These are phyloP conservation scores for Gamsiella multidivaricata DNA, from an alignment of 192 early-diverging fungal species.

Conservation along the genomic window DNA sequence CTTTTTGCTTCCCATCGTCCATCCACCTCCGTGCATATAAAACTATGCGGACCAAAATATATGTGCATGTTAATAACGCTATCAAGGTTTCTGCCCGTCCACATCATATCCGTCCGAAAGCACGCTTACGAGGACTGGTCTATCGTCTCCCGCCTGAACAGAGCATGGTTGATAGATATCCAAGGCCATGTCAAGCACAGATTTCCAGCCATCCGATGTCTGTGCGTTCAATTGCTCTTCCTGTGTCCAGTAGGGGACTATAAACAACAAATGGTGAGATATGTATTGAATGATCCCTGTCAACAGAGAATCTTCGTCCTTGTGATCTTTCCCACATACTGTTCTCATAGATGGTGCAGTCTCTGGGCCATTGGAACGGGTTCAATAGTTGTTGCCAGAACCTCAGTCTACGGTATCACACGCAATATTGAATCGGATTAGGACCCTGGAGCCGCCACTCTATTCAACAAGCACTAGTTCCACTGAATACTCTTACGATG, in stretches of 20 bases:
- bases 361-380: conserved; percentile 35
- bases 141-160: conserved; percentile 25
- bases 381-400: conserved; percentile 51
- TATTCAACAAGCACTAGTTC: not conserved
- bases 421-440: not conserved
- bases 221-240: conserved; percentile 16
- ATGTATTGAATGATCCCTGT: too few relatives aligned
- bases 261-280: too few relatives aligned
- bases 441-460: not conserved
- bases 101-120: too few relatives aligned
- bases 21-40: conserved; percentile 75
- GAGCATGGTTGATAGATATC: conserved; percentile 47
- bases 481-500: conserved; percentile 25
- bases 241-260: conserved; percentile 48
- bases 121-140: conserved; percentile 46
- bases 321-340: conserved; percentile 17
- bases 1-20: conserved; percentile 69
- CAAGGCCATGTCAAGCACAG: conserved; percentile 33
- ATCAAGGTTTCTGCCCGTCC: too few relatives aligned
- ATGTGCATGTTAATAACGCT: too few relatives aligned
- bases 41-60: conserved; percentile 46
- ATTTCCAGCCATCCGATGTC: conserved; percentile 34
- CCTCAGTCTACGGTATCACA: conserved; percentile 19
- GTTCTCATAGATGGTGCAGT: conserved; percentile 44
- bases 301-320: not conserved